Evolutionary conservation across 306 rosid species (phyloP), one percentile per base, ranked within the genome.

Genomic region (Quercus glauca): DNA sequence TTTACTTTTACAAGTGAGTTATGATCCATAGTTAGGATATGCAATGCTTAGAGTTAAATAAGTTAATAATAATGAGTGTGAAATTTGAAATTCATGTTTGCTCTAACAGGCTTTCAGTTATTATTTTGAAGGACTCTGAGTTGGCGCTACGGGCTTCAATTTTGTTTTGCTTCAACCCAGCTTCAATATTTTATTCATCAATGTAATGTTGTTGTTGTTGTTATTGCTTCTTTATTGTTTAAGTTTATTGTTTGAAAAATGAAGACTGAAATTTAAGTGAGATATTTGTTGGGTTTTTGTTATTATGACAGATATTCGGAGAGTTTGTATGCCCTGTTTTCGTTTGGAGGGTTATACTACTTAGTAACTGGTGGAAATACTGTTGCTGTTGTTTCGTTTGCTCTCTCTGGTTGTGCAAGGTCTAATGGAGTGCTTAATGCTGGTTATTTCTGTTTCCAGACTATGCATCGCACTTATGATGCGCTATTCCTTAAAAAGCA

Each of bases 121-220:
- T 79, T 23, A 64, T 92, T 78, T 86, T 95, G 88, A 87, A 89
- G 86, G 91, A 91, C 51, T 84, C 72, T 57, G 88, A 89, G 61
- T 85, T 80, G 10, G 93, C 99, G 5, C 55, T 89, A 20, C 86
- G 92, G 52, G 98, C 98, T 81, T 85, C 98, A 1, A n/a, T 95
- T 65, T 80, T 95, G 82, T 95, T 92, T 86, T 95, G 99, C 89
- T 92, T 95, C 86, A 95, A 95, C 67, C 99, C 98, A 10, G 99
- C 99, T 53, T 92, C 95, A 17, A 83, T 92, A 61, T 95, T 92
- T 73, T 95, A 92, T 84, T 90, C 98, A 33, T 92, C 97, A 15
- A 84, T 95, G 97, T 92, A 90, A 83, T 72, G 19, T 19, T 79
- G 31, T 58, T 49, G 21, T 17, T 7, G 19, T 17, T 7, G 19